Conservation (phyloP, 2,329 filamentous ascomycete species). For the Zymoseptoria tritici region DNA sequence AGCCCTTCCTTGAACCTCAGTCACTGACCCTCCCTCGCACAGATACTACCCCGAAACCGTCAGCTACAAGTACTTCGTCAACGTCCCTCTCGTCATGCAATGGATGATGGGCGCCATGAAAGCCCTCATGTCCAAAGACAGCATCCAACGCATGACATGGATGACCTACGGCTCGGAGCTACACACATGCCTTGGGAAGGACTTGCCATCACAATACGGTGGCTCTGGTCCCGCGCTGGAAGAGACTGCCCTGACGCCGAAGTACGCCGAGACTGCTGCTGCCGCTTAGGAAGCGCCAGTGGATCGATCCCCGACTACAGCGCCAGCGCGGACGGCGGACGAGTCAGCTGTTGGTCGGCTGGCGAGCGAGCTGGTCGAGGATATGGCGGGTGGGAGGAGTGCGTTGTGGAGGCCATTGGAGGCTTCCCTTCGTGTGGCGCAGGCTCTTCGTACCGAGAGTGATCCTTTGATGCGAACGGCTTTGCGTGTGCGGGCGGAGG, state of each 20-base stretch:
- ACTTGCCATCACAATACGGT: slow-evolving; percentile 70
- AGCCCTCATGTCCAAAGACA: slow-evolving; percentile 41
- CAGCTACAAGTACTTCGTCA: slow-evolving; percentile 90
- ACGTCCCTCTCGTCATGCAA: slow-evolving; percentile 84
- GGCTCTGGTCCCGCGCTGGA: slow-evolving; percentile 56
- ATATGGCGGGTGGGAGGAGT: not conserved
- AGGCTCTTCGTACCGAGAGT: not conserved
- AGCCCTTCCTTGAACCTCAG: slow-evolving; percentile 37
- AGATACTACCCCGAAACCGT: slow-evolving; percentile 85
- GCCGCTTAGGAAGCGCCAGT: not conserved
- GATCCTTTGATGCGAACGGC: not conserved
- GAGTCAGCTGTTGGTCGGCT: not conserved
- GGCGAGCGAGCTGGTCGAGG: not conserved
- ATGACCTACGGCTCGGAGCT: slow-evolving; percentile 57
- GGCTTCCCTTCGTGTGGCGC: not conserved
- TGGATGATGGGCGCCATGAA: slow-evolving; percentile 52
- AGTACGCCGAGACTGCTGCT: slow-evolving; percentile 20
- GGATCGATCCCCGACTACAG: not conserved
- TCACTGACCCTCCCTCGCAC: slow-evolving; percentile 65
- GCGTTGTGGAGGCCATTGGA: not conserved
- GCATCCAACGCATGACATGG: slow-evolving; percentile 43
- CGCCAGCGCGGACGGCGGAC: not conserved
- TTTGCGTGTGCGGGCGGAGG: not conserved
- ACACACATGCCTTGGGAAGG: slow-evolving; percentile 56
- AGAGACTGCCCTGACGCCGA: slow-evolving; percentile 36